Conservation (phyloP, 2,329 filamentous ascomycete genomes). For the Verticillium nubilum region DNA sequence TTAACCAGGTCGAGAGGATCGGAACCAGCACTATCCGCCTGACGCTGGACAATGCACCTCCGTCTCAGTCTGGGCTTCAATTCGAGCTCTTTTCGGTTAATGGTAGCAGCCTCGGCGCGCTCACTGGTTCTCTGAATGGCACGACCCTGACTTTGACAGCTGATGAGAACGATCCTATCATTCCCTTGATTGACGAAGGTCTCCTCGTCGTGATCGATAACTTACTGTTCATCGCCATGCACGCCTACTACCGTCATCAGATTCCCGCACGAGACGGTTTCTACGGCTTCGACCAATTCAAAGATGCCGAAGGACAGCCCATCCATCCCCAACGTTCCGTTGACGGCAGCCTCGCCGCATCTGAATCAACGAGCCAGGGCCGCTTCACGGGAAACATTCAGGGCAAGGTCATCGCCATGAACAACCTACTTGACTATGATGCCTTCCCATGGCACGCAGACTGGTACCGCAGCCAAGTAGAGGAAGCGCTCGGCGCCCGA, state of each 20-base stretch:
- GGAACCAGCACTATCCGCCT: neutral
- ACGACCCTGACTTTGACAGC: neutral
- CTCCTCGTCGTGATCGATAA: neutral
- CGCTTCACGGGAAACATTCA: conserved; percentile 11
- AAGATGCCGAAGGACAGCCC: conserved; percentile 1
- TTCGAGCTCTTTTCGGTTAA: neutral
- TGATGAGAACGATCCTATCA: neutral
- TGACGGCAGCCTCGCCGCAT: neutral
- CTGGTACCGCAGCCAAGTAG: conserved; percentile 16
- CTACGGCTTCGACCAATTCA: conserved; percentile 13
- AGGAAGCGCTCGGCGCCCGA: conserved; percentile 2
- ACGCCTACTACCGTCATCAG: conserved; percentile 11
- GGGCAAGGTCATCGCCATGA: conserved; percentile 14
- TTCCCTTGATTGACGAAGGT: neutral
- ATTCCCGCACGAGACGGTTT: conserved; percentile 5
- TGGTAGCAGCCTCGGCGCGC: neutral
- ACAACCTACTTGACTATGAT: conserved; percentile 15
- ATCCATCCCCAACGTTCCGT: conserved; percentile 9
- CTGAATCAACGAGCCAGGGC: neutral
- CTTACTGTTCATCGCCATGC: neutral
- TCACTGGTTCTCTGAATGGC: neutral
- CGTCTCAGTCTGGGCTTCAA: neutral
- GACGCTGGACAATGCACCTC: neutral
- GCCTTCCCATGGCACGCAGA: conserved; percentile 18
- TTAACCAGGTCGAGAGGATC: neutral